Conservation (phyloP, 805 yeast species). For the Candida ipomoeae region DNA sequence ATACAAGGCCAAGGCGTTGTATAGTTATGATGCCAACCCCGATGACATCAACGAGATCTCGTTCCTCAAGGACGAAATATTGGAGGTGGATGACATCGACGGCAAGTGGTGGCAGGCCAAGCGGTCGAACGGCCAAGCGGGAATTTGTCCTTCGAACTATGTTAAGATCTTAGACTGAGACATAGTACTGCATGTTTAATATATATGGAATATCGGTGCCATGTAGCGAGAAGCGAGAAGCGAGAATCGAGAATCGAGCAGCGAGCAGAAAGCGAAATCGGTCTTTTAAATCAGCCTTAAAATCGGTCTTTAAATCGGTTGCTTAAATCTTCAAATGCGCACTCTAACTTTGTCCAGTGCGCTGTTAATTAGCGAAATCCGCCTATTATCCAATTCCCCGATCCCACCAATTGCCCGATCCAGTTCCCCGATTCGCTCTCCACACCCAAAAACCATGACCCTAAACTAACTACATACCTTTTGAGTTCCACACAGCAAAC, state of each 20-base stretch:
- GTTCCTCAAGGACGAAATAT: constrained; percentile 84
- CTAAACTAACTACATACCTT: too few relatives aligned
- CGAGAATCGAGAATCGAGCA: not conserved
- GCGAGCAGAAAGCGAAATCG: too few relatives aligned
- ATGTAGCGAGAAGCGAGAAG: not conserved
- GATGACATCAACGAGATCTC: constrained; percentile 92
- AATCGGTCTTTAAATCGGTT: too few relatives aligned
- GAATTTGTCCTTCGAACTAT: constrained; percentile 94
- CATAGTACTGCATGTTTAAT: not conserved
- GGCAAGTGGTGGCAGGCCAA: constrained; percentile 99
- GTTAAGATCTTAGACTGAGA: constrained; percentile 60
- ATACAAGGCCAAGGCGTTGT: constrained; percentile 80
- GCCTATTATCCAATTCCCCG: too few relatives aligned
- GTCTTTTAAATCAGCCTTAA: too few relatives aligned
- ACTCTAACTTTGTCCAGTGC: too few relatives aligned
- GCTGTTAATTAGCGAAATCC: too few relatives aligned
- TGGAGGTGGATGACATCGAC: constrained; percentile 86
- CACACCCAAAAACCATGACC: too few relatives aligned
- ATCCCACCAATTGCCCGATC: too few relatives aligned
- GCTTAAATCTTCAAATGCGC: too few relatives aligned
- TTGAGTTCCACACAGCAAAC: too few relatives aligned
- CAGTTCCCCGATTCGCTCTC: too few relatives aligned
- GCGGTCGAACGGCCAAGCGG: constrained; percentile 84
- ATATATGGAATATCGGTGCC: not conserved
- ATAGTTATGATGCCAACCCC: constrained; percentile 83